Conservation (phyloP, 257 asterid species). For the Agastache rugosa region DNA sequence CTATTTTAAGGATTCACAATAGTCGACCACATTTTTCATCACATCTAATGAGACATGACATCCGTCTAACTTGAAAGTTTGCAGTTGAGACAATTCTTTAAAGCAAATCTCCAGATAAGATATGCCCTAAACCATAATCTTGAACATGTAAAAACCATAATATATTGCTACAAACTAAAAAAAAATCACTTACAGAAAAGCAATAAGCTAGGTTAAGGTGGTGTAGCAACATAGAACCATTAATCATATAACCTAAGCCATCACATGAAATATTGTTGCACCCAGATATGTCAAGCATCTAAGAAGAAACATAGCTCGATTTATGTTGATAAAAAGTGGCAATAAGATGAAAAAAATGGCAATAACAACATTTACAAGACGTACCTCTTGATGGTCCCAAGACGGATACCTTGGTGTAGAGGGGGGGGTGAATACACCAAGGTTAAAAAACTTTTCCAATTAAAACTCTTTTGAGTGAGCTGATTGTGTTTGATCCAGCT, state of each 20-base stretch:
- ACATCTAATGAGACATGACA: constrained; percentile 39
- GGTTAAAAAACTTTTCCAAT: no score
- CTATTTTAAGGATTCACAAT: constrained; percentile 37
- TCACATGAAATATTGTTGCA: constrained; percentile 39
- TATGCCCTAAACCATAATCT: constrained; percentile 37
- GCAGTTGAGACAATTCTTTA: constrained; percentile 28
- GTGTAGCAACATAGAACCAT: constrained; percentile 30
- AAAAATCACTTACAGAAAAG: constrained; percentile 31
- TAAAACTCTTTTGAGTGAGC: no score
- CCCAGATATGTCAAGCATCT: constrained; percentile 44
- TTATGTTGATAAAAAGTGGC: no score
- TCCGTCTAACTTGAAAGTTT: constrained; percentile 44
- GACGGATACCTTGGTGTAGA: no score
- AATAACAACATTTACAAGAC: no score
- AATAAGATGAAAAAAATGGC: no score
- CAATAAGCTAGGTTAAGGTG: constrained; percentile 41
- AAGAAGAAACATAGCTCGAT: constrained; percentile 13
- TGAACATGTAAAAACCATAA: not conserved
- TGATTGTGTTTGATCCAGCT: no score
- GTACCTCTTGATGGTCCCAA: no score
- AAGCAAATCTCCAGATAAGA: constrained; percentile 38
- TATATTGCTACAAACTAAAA: not conserved
- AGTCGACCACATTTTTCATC: constrained; percentile 38
- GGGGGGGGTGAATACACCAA: no score
- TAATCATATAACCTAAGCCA: constrained; percentile 39